These are phyloP conservation scores for Penicillium crustosum DNA, from an alignment of 2,329 filamentous ascomycete genomes.

Conservation along the genomic window DNA sequence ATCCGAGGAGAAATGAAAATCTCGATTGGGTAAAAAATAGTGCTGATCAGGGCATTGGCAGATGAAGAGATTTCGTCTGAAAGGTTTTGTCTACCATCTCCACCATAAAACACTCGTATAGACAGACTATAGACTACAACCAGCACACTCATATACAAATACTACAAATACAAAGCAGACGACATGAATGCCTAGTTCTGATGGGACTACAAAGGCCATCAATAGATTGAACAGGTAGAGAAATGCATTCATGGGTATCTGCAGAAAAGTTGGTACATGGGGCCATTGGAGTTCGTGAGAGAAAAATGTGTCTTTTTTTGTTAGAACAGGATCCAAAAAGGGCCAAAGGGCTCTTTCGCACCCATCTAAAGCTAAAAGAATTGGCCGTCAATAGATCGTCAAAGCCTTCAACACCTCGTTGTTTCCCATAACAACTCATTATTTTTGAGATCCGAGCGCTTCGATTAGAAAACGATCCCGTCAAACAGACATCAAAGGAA, in stretches of 20 bases:
- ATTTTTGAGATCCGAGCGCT: slow-evolving; percentile 22
- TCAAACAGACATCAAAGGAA: slow-evolving; percentile 25
- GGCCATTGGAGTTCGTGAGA: slow-evolving; percentile 25
- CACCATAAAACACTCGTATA: fast-evolving
- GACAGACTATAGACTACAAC: neutral
- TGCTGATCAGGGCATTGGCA: neutral
- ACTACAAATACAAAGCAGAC: slow-evolving; percentile 14
- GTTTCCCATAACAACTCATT: slow-evolving; percentile 23
- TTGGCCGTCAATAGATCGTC: slow-evolving; percentile 32
- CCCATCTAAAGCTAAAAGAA: slow-evolving; percentile 38
- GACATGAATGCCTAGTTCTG: slow-evolving; percentile 27
- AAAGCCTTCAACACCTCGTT: slow-evolving; percentile 28
- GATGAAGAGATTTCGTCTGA: neutral
- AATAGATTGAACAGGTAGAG: slow-evolving; percentile 25
- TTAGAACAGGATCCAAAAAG: slow-evolving; percentile 30
- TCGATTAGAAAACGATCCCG: slow-evolving; percentile 27
- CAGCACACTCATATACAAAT: neutral
- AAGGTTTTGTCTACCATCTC: neutral
- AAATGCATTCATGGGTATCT: slow-evolving; percentile 47
- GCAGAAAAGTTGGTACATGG: slow-evolving; percentile 36
- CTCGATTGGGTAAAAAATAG: neutral
- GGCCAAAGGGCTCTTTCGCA: slow-evolving; percentile 25
- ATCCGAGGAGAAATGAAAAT: neutral
- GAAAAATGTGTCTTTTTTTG: slow-evolving; percentile 26
- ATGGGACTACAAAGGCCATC: slow-evolving; percentile 14